phyloP scores from a whole-genome alignment of 1,284 basidiomycete genomes.

The Apiotrichum brassicae region DNA sequence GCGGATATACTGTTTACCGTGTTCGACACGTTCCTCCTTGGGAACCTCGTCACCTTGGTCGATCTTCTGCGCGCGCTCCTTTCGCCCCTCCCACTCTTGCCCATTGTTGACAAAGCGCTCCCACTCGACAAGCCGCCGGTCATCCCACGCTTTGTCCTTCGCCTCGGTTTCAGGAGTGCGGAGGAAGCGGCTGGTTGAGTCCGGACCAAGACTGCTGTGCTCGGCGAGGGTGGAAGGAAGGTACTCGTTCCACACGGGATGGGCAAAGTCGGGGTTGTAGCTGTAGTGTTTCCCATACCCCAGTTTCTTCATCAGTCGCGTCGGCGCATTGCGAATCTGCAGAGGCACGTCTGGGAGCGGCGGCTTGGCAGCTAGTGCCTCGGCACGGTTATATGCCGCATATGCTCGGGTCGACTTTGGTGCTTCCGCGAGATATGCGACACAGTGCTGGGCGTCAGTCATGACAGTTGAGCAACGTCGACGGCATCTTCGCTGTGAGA shows the following conservation, averaged over 20 bases:
- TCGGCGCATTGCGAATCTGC: slow-evolving; percentile 80
- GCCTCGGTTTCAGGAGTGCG: slow-evolving; percentile 54
- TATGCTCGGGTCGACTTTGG: slow-evolving; percentile 76
- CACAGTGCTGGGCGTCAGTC: slow-evolving; percentile 54
- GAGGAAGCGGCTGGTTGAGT: slow-evolving; percentile 47
- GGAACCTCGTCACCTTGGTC: neutral
- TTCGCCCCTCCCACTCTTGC: slow-evolving; percentile 57
- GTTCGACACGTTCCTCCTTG: neutral
- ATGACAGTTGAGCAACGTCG: too few species aligned
- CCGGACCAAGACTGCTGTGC: slow-evolving; percentile 30
- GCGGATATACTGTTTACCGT: neutral
- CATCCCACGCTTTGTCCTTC: slow-evolving; percentile 64
- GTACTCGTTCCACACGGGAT: slow-evolving; percentile 64
- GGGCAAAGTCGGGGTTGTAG: slow-evolving; percentile 73
- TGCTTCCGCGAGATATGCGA: slow-evolving; percentile 73
- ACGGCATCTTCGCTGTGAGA: too few species aligned
- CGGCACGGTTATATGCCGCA: slow-evolving; percentile 67
- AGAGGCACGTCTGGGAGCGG: slow-evolving; percentile 56
- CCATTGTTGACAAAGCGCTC: slow-evolving; percentile 61
- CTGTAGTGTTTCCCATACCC: slow-evolving; percentile 66
- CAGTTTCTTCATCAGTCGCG: slow-evolving; percentile 69
- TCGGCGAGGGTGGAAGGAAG: slow-evolving; percentile 47
- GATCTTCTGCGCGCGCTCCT: neutral
- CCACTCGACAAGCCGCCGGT: slow-evolving; percentile 65
- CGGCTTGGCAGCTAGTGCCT: slow-evolving; percentile 54